Conservation (phyloP, 257 asterid species). For the Ocimum tenuiflorum region DNA sequence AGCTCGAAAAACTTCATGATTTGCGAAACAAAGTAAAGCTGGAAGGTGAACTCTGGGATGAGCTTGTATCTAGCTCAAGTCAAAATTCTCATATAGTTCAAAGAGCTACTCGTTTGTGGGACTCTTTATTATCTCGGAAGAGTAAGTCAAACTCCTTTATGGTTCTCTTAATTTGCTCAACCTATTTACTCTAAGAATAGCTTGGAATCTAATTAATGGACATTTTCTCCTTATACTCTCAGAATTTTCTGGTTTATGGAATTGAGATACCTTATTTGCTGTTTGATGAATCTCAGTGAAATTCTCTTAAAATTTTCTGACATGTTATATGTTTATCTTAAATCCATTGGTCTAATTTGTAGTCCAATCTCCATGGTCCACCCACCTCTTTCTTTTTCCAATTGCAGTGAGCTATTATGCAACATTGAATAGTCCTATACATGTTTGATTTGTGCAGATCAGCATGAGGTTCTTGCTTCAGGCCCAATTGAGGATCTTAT, state of each 20-base stretch:
- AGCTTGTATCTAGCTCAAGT: constrained; percentile 96
- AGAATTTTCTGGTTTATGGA: too few species aligned
- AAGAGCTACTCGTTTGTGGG: constrained; percentile 96
- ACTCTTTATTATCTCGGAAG: constrained; percentile 86
- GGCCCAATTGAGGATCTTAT: constrained; percentile 99
- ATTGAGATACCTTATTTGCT: too few species aligned
- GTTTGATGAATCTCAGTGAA: too few species aligned
- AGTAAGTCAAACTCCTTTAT: constrained; percentile 43
- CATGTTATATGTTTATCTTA: too few species aligned
- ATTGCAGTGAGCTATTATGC: neutral
- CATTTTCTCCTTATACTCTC: neutral
- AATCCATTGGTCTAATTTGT: neutral
- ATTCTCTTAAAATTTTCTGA: neutral
- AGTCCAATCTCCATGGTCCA: neutral
- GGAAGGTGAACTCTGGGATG: constrained; percentile 98
- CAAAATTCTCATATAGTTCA: constrained; percentile 98
- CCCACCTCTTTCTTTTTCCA: neutral
- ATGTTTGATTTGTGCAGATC: constrained; percentile 43
- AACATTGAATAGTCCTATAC: constrained; percentile 11
- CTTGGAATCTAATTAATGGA: neutral
- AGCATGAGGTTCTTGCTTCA: constrained; percentile 93
- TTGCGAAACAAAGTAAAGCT: constrained; percentile 87
- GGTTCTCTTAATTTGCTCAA: constrained; percentile 14
- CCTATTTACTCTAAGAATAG: constrained; percentile 4
- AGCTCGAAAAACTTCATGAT: constrained; percentile 91